These are phyloP conservation scores for Nidula microcarpa DNA, from an alignment of 768 basidiomycete genomes.

Conservation along the genomic window DNA sequence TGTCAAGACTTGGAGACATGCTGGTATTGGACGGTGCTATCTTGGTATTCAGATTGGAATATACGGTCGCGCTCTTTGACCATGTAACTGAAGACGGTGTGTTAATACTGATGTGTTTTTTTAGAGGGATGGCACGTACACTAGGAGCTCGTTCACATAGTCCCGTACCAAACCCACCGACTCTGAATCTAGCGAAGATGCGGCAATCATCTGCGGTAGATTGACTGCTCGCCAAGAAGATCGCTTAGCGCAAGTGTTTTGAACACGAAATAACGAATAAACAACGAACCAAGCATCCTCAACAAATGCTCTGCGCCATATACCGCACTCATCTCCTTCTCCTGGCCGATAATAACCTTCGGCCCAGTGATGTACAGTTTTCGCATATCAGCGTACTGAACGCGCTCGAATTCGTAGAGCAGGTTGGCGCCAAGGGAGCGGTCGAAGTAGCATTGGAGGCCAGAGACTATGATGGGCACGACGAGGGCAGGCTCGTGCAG, in stretches of 20 bases:
- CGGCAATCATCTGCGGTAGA: conserved; percentile 85
- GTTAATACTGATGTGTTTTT: background rate
- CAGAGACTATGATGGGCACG: conserved; percentile 80
- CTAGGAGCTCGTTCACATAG: conserved; percentile 85
- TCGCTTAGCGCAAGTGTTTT: too few species aligned
- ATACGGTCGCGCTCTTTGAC: conserved; percentile 66
- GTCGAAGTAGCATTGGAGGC: conserved; percentile 90
- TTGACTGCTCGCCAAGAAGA: too few species aligned
- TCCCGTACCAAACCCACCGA: conserved; percentile 80
- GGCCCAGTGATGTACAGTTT: conserved; percentile 71
- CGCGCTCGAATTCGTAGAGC: conserved; percentile 93
- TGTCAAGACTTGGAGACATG: conserved; percentile 72
- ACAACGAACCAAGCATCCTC: conserved; percentile 87
- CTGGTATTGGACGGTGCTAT: conserved; percentile 73
- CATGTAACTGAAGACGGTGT: conserved; percentile 59
- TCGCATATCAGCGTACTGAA: conserved; percentile 82
- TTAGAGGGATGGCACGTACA: conserved; percentile 38
- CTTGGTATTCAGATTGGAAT: conserved; percentile 79
- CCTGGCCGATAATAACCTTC: conserved; percentile 61
- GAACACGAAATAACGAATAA: too few species aligned
- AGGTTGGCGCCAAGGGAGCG: conserved; percentile 86
- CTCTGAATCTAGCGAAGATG: conserved; percentile 85
- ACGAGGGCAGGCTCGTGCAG: conserved; percentile 68
- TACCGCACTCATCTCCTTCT: conserved; percentile 84
- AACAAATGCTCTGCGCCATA: conserved; percentile 95